phyloP scores from a whole-genome alignment of 306 rosid genomes.

The Senna siamea region DNA sequence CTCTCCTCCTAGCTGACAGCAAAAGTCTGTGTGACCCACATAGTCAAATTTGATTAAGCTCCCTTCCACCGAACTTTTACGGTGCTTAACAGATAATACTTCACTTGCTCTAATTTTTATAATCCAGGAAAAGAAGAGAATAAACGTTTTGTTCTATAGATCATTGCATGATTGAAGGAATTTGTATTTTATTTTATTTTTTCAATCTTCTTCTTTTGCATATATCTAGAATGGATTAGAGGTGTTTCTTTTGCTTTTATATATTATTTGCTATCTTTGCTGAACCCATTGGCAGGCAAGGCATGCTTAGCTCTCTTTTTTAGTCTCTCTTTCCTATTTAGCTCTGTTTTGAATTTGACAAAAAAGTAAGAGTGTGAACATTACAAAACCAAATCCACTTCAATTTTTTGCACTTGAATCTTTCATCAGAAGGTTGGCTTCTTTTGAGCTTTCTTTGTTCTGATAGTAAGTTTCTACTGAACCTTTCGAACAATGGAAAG shows the following conservation, averaged over 20 bases:
- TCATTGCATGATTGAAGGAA: slow-evolving; percentile 78
- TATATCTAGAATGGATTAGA: slow-evolving; percentile 55
- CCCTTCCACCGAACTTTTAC: slow-evolving; percentile 42
- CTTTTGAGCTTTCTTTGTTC: neutral
- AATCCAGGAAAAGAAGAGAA: slow-evolving; percentile 30
- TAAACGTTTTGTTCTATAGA: slow-evolving; percentile 35
- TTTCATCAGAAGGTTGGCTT: slow-evolving; percentile 49
- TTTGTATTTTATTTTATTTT: slow-evolving; percentile 40
- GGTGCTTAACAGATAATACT: slow-evolving; percentile 66
- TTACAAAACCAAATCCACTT: slow-evolving; percentile 48
- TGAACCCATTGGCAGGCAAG: slow-evolving; percentile 61
- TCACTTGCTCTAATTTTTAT: slow-evolving; percentile 44
- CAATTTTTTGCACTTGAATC: slow-evolving; percentile 28
- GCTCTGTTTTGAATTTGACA: slow-evolving; percentile 53
- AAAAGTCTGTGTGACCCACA: slow-evolving; percentile 41
- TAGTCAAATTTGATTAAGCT: slow-evolving; percentile 42
- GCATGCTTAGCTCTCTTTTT: slow-evolving; percentile 36
- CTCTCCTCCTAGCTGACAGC: slow-evolving; percentile 31
- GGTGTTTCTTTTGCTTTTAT: slow-evolving; percentile 41
- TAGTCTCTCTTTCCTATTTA: slow-evolving; percentile 41
- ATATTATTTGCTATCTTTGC: slow-evolving; percentile 54
- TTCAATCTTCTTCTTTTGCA: slow-evolving; percentile 48
- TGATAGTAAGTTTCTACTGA: slow-evolving; percentile 27
- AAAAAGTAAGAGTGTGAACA: slow-evolving; percentile 51
- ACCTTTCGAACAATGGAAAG: slow-evolving; percentile 55